Evolutionary conservation across 805 yeast species (phyloP).

Genomic region (Kuraishia piskuri): DNA sequence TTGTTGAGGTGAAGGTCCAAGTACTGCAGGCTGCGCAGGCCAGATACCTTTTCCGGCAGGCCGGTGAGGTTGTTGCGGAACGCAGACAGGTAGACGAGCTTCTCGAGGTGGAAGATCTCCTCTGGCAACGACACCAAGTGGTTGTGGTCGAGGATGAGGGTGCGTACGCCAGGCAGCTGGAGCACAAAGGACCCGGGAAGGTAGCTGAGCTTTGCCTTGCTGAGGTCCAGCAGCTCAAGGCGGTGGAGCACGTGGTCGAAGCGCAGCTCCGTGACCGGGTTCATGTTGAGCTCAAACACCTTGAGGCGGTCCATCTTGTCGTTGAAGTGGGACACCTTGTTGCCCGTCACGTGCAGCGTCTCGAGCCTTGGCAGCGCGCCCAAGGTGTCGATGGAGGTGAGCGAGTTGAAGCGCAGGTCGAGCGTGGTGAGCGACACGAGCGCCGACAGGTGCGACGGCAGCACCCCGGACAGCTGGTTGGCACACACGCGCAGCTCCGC

Average conservation of each 20-base stretch:
- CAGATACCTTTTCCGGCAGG: slow-evolving; percentile 60
- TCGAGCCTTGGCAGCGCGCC: slow-evolving; percentile 55
- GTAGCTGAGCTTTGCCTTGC: slow-evolving; percentile 75
- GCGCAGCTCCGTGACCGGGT: slow-evolving; percentile 69
- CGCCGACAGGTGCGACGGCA: slow-evolving; percentile 45
- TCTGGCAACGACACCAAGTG: slow-evolving; percentile 72
- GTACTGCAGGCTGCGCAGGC: slow-evolving; percentile 47
- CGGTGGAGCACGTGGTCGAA: slow-evolving; percentile 45
- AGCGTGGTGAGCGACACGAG: slow-evolving; percentile 55
- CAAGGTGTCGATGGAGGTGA: slow-evolving; percentile 44
- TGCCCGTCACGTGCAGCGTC: slow-evolving; percentile 66
- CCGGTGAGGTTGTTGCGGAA: slow-evolving; percentile 67
- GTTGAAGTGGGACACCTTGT: slow-evolving; percentile 62
- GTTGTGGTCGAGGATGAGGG: slow-evolving; percentile 69
- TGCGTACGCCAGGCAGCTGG: slow-evolving; percentile 59
- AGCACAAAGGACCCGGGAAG: slow-evolving; percentile 57
- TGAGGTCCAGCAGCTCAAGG: slow-evolving; percentile 65
- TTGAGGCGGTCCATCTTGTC: slow-evolving; percentile 55
- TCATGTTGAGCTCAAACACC: slow-evolving; percentile 66
- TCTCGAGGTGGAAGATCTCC: slow-evolving; percentile 50
- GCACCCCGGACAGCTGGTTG: slow-evolving; percentile 45
- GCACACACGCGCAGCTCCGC: slow-evolving; percentile 69
- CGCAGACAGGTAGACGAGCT: slow-evolving; percentile 58
- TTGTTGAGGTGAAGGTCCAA: slow-evolving; percentile 84
- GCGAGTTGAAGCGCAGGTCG: slow-evolving; percentile 68